Conservation (phyloP, 2,329 filamentous ascomycete species). For the Fusarium ambrosium region DNA sequence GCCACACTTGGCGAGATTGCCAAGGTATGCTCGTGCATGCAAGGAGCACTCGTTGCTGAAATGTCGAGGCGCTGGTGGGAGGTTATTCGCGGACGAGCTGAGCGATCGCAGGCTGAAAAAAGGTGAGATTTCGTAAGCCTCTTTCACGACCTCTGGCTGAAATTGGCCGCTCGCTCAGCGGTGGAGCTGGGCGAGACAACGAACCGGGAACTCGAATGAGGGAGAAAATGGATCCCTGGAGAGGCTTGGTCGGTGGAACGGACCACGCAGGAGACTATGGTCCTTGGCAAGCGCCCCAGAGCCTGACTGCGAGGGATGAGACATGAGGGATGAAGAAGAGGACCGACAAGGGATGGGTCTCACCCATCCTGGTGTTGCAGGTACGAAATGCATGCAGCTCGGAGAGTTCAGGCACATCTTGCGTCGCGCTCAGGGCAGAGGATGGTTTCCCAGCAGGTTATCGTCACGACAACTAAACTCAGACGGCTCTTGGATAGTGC, state of each 20-base stretch:
- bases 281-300: constrained; percentile 15
- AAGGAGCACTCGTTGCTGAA: constrained; percentile 22
- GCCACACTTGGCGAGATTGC: constrained; percentile 39
- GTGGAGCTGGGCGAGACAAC: constrained; percentile 42
- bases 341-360: constrained; percentile 6
- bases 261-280: constrained; percentile 9
- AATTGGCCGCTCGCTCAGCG: constrained; percentile 37
- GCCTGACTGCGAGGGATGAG: constrained; percentile 25
- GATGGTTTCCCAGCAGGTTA: constrained; percentile 26
- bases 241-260: constrained; percentile 42
- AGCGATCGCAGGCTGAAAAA: constrained; percentile 25
- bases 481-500: constrained; percentile 8
- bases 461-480: constrained; percentile 42
- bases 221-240: constrained; percentile 39
- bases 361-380: constrained; percentile 8
- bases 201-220: constrained; percentile 32
- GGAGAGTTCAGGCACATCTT: constrained; percentile 17
- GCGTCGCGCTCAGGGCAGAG: constrained; percentile 2
- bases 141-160: constrained; percentile 30
- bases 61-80: constrained; percentile 14
- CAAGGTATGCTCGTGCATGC: constrained; percentile 22
- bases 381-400: constrained; percentile 23
- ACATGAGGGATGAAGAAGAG: constrained; percentile 31
- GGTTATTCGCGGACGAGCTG: constrained; percentile 32
- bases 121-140: constrained; percentile 35